Base-by-base conservation (phyloP, 2,329 filamentous ascomycete genomes). In the Fusarium bulbicola region DNA sequence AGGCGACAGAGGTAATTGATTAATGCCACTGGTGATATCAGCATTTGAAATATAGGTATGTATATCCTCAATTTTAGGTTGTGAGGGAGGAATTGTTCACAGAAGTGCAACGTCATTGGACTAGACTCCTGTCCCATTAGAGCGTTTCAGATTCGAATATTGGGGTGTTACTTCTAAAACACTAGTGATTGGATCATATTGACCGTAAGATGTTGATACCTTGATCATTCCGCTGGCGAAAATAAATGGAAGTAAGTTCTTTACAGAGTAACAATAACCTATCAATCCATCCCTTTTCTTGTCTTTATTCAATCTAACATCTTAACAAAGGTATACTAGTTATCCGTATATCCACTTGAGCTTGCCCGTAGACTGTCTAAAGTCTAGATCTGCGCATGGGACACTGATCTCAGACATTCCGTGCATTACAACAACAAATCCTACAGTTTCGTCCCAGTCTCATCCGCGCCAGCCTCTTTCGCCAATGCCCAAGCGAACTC, bases 401-500 rank as follows among this genome's bases (percentile, higher is more conserved):
- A 28, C 20, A 47, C 40, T 21, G n/a, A 56, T 30, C 45, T 37
- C 50, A 47, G 47, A 45, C 36, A 37, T 42, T 28, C 30, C 13
- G 28, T 20, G 53, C 43, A 46, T n/a, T 54, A 54, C 37, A 21
- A 47, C n/a, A 42, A 57, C 30, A 45, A 24, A 52, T 39, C 42
- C 52, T 69, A 82, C 75, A 82, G 54, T 74, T 76, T 81, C 32
- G 77, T 50, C 16, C 61, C 74, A 37, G 53, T 72, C 49, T 64
- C 71, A 61, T 68, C 76, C 42, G 75, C 76, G 49, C 78, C 77
- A 59, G 82, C 82, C 69, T 79, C 82, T 81, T 85, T 86, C 65
- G 95, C 91, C 76, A 94, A 83, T 65, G 87, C 85, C 94, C 95
- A 98, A 11, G 94, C 93, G 76, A 92, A 86, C 81, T 94, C 87